Percentiles rank a stretch among this genome's conserved stretches.
Evolutionary conservation across 2,329 filamentous ascomycete genomes (phyloP).

Genomic region (Mycosphaerella sp.): DNA sequence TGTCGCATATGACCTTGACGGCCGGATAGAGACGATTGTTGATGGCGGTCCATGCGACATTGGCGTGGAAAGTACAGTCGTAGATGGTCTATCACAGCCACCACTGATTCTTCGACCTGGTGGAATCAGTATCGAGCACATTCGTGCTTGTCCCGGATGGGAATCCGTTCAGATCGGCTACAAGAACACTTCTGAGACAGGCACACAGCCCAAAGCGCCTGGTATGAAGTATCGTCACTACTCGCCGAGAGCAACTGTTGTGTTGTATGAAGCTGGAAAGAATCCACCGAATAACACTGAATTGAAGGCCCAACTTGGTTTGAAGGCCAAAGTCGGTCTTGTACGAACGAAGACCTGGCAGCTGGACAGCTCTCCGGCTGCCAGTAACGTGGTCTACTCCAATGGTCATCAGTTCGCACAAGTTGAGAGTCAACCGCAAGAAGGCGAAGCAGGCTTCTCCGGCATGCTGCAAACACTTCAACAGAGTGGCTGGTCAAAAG

Average conservation of each 20-base stretch:
- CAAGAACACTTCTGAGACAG: slow-evolving; percentile 63
- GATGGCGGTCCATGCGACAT: slow-evolving; percentile 83
- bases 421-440: slow-evolving; percentile 11
- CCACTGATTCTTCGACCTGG: slow-evolving; percentile 81
- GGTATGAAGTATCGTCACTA: slow-evolving; percentile 99
- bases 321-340: slow-evolving; percentile 35
- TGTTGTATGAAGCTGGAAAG: slow-evolving; percentile 56
- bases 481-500: slow-evolving; percentile 10
- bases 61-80: slow-evolving; percentile 93
- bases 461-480: slow-evolving; percentile 25
- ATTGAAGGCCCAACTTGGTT: slow-evolving; percentile 27
- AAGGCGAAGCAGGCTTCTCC: slow-evolving; percentile 25
- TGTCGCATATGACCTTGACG: slow-evolving; percentile 76
- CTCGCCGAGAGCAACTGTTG: slow-evolving; percentile 77
- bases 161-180: slow-evolving; percentile 71
- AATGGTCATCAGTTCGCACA: background rate
- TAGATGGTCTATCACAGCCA: slow-evolving; percentile 75
- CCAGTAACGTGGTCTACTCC: background rate
- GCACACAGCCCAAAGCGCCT: slow-evolving; percentile 68
- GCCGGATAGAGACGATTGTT: slow-evolving; percentile 76
- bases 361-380: slow-evolving; percentile 15
- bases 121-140: slow-evolving; percentile 74
- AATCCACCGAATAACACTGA: slow-evolving; percentile 30
- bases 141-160: slow-evolving; percentile 73
- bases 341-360: slow-evolving; percentile 36